Percentiles rank a stretch among this genome's conserved stretches.
These are phyloP conservation scores for Nevesoporus exiguus DNA, from an alignment of 768 basidiomycete species.

Conservation along the genomic window DNA sequence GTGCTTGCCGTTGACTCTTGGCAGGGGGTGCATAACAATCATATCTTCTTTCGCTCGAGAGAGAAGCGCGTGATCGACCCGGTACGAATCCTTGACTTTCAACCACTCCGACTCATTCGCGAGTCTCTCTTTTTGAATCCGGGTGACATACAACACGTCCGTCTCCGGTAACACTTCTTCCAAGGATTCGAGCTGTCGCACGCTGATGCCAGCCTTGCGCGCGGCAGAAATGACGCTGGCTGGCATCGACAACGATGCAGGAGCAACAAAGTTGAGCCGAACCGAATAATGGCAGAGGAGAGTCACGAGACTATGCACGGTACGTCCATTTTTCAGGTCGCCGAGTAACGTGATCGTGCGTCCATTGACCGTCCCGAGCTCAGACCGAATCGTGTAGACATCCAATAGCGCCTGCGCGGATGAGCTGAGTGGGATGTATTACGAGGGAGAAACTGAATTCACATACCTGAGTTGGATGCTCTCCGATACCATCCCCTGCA, in stretches of 20 bases:
- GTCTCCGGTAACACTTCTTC: constrained; percentile 90
- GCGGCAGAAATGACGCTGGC: constrained; percentile 78
- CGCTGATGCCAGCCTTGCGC: constrained; percentile 75
- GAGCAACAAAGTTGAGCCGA: constrained; percentile 93
- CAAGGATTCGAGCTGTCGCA: constrained; percentile 80
- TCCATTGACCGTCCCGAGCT: constrained; percentile 96
- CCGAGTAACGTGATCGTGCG: constrained; percentile 90
- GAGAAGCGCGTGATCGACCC: constrained; percentile 91
- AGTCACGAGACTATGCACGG: constrained; percentile 93
- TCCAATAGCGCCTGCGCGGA: constrained; percentile 68
- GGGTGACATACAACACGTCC: constrained; percentile 95
- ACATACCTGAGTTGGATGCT: constrained; percentile 90
- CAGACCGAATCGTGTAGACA: constrained; percentile 93
- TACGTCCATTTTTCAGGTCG: constrained; percentile 96
- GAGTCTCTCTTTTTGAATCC: constrained; percentile 95
- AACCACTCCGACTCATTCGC: constrained; percentile 78
- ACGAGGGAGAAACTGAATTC: neutral
- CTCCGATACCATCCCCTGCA: constrained; percentile 95
- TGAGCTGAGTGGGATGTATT: constrained; percentile 2
- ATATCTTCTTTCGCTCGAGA: constrained; percentile 93
- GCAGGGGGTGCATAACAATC: constrained; percentile 99
- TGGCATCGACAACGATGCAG: constrained; percentile 85
- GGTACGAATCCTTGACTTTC: constrained; percentile 86
- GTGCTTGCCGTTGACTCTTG: constrained; percentile 76
- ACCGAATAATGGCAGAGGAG: constrained; percentile 90